Evolutionary conservation across 768 basidiomycete species (phyloP).

Genomic region (Glaciozyma antarctica): DNA sequence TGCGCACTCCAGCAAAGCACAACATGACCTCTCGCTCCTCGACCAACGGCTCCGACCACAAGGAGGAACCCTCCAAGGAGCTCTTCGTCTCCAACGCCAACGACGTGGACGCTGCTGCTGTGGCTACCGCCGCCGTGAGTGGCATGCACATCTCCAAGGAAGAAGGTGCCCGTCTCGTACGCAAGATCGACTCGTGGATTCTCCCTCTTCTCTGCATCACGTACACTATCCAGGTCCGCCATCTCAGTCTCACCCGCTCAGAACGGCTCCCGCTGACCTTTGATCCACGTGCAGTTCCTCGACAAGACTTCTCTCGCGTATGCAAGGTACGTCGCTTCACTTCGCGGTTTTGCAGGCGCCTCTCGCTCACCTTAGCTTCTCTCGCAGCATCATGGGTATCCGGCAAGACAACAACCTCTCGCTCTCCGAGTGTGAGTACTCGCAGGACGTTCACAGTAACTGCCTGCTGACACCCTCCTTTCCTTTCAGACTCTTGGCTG

Average conservation of each 20-base stretch:
- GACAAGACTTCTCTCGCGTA: not conserved
- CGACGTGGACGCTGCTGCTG: constrained; percentile 42
- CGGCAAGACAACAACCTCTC: constrained; percentile 12
- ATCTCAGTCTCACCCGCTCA: constrained; percentile 5
- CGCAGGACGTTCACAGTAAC: too few species aligned
- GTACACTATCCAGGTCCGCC: constrained; percentile 23
- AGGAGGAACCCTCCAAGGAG: not conserved
- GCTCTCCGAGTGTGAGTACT: constrained; percentile 6
- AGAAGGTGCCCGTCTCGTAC: constrained; percentile 13
- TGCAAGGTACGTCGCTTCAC: not conserved
- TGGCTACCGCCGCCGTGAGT: constrained; percentile 37
- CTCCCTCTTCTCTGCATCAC: constrained; percentile 25
- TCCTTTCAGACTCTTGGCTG: constrained; percentile 6
- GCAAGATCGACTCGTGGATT: constrained; percentile 29
- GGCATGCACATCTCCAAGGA: constrained; percentile 47
- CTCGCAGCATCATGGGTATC: constrained; percentile 18
- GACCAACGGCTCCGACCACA: too few species aligned
- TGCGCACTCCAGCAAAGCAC: too few species aligned
- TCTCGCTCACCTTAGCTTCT: not conserved
- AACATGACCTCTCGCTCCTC: too few species aligned
- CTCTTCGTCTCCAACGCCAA: constrained; percentile 34
- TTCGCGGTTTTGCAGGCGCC: constrained; percentile 3
- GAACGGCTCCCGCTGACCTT: not conserved
- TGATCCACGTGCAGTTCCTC: not conserved
- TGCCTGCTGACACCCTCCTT: too few species aligned